These are phyloP conservation scores for Sphagnum magellanicum DNA, from an alignment of 228 moss, liverwort and hornwort species.

Conservation along the genomic window DNA sequence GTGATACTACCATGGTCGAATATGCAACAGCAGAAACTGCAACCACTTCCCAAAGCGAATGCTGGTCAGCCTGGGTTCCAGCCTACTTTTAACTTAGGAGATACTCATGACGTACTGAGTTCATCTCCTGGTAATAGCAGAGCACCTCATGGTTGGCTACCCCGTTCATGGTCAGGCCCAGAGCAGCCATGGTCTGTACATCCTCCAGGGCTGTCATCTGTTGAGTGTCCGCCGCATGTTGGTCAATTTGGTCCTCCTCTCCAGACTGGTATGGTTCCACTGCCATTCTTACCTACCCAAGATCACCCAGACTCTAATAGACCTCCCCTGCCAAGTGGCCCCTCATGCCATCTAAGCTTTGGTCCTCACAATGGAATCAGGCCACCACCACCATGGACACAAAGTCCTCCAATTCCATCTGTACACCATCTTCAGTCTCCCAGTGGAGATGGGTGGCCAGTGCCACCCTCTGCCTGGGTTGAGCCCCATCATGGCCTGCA, in stretches of 20 bases:
- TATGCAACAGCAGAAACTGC: conserved; percentile 4
- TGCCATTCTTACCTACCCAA: no score
- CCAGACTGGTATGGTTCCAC: neutral
- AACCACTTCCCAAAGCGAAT: neutral
- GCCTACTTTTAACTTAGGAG: no score
- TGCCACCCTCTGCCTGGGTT: neutral
- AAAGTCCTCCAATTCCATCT: neutral
- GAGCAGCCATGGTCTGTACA: neutral
- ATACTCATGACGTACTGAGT: neutral
- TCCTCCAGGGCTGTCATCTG: neutral
- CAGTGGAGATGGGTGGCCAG: neutral
- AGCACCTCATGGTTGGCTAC: neutral
- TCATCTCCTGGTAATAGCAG: neutral
- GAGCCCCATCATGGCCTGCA: neutral
- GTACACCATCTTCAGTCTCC: neutral
- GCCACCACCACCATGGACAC: conserved; percentile 2
- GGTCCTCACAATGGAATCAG: neutral
- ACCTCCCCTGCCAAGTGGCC: conserved; percentile 2
- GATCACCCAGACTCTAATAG: neutral
- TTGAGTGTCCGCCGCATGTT: neutral
- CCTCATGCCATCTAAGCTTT: neutral
- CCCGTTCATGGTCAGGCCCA: neutral
- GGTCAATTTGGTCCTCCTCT: no score
- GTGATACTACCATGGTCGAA: conserved; percentile 2
- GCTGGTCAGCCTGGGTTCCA: neutral